Evolutionary conservation across 148 eudicot genomes (phyloP).

Genomic region (Vaccinium darrowii): DNA sequence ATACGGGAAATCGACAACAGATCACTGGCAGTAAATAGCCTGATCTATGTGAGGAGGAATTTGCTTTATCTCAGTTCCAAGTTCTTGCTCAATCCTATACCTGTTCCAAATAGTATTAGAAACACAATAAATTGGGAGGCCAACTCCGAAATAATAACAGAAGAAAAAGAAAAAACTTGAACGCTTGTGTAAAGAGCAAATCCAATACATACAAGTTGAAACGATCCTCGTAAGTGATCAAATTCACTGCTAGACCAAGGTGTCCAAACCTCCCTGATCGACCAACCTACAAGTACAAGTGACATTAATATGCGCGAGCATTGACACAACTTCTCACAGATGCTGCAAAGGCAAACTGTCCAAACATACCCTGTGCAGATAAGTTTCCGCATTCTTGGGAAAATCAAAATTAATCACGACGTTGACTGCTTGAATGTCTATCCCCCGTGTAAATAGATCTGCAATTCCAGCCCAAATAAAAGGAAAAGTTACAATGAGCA

Average conservation of each 20-base stretch:
- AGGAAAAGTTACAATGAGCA: neutral
- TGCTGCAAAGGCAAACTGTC: neutral
- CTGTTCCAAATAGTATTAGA: conserved; percentile 34
- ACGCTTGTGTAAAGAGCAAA: neutral
- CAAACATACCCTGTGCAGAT: conserved; percentile 77
- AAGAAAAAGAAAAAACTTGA: neutral
- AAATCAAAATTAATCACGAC: conserved; percentile 90
- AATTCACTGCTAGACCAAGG: conserved; percentile 90
- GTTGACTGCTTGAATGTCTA: conserved; percentile 93
- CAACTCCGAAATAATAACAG: neutral
- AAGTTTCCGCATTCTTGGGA: conserved; percentile 84
- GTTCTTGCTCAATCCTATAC: conserved; percentile 90
- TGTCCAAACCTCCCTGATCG: conserved; percentile 94
- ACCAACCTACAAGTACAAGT: conserved; percentile 53
- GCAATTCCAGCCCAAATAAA: conserved; percentile 20
- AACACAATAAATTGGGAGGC: conserved; percentile 3
- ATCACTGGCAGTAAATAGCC: conserved; percentile 67
- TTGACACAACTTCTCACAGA: neutral
- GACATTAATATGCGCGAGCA: conserved; percentile 12
- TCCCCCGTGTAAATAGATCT: conserved; percentile 92
- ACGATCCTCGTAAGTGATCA: conserved; percentile 89
- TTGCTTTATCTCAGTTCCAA: conserved; percentile 88
- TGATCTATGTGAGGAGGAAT: conserved; percentile 84
- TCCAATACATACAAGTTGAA: conserved; percentile 57
- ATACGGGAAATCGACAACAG: neutral